Base-by-base conservation (phyloP, 805 yeast species). In the Candida quercuum region DNA sequence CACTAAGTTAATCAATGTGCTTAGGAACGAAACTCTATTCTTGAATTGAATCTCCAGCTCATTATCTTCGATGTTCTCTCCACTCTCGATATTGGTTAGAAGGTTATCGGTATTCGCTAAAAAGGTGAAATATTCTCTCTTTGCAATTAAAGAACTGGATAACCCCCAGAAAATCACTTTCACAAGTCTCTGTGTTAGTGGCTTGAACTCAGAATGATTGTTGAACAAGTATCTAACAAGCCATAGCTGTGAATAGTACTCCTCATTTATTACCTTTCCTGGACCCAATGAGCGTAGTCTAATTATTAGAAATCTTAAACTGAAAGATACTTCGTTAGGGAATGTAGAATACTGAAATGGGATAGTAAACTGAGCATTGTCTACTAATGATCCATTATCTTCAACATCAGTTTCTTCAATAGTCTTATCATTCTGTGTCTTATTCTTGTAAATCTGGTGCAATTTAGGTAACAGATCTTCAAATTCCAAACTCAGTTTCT, bases 51-150 rank as follows among this genome's bases (percentile, higher is more conserved):
- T 15, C 8, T 27, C 29, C 20, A 36, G 16, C n/a, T n/a, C 32
- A n/a, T 9, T 28, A 11, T 27, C 19, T 14, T 27, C 16, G 11
- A 6, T 6, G 19, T 16, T 15, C 19, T 15, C 16, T 2, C 18
- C 16, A 9, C 13, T 27, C n/a, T 24, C 19, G 5, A 15, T 22
- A n/a, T n/a, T n/a, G n/a, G n/a, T n/a, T n/a, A n/a, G n/a, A 11
- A 33, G 19, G 13, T 37, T 35, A 21, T 50, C 46, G 0, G 53
- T 48, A 23, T 47, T 45, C 0, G 58, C 47, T 17, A 54, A 37
- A 41, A 49, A 53, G 2, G 57, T 51, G 1, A 43, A 37, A 28
- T 56, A 56, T 30, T 56, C 56, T 37, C 58, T 47, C 38, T 53
- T 54, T 3, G 54, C 57, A 20, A 56, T 51, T n/a, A 54, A 38